Conservation (phyloP, 352 stramenopile species). For the Aphanomyces euteiches region DNA sequence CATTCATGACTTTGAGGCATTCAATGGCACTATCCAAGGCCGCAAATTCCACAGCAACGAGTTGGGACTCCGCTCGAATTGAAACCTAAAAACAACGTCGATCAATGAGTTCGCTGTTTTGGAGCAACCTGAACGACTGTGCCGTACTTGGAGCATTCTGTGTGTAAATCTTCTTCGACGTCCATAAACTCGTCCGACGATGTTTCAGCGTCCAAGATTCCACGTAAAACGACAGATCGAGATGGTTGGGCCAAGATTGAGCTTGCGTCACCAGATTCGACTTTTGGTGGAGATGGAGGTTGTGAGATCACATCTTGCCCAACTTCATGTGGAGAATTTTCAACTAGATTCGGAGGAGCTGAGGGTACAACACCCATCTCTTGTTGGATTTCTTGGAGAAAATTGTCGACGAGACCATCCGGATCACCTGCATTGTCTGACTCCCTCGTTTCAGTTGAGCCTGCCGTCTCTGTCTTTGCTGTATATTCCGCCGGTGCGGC, state of each 20-base stretch:
- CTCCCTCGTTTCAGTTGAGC: not conserved
- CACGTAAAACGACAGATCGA: conserved; percentile 53
- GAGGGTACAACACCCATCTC: not conserved
- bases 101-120: not conserved
- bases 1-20: conserved; percentile 73
- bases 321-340: no score
- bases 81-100: conserved; percentile 40
- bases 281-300: not conserved
- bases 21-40: conserved; percentile 52
- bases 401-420: conserved; percentile 6
- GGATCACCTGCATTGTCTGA: no score
- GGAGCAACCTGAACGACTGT: conserved; percentile 45
- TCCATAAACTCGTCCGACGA: conserved; percentile 52
- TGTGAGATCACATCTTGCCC: not conserved
- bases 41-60: conserved; percentile 58
- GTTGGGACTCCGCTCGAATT: conserved; percentile 51
- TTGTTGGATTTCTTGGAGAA: conserved; percentile 25
- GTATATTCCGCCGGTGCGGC: conserved; percentile 49
- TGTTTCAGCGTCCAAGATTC: conserved; percentile 56
- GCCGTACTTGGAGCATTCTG: conserved; percentile 68
- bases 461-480: conserved; percentile 32
- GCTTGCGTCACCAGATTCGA: not conserved
- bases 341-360: not conserved
- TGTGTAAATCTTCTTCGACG: conserved; percentile 73
- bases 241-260: conserved; percentile 45